Evolutionary conservation across 176 grass and related monocot genomes (phyloP).

Genomic region (Bromus sterilis): DNA sequence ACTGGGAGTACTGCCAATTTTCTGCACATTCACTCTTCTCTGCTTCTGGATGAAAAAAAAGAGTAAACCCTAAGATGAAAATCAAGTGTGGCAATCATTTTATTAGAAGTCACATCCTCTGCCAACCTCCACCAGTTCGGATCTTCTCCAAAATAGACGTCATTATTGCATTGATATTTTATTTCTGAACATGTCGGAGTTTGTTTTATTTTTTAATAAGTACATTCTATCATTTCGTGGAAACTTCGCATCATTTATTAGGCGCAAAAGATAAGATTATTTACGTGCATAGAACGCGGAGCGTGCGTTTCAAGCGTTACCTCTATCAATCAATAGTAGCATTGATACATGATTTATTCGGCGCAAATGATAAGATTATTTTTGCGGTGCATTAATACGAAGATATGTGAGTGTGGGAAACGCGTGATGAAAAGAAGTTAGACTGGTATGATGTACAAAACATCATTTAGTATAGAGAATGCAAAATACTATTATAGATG

Average conservation of each 20-base stretch:
- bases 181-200: too few species aligned
- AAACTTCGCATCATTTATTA: too few species aligned
- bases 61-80: constrained; percentile 1
- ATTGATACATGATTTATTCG: neutral
- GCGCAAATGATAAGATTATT: neutral
- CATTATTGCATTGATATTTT: too few species aligned
- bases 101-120: neutral
- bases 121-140: neutral
- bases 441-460: neutral
- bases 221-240: too few species aligned
- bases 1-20: too few species aligned
- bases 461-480: too few species aligned
- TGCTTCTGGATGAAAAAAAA: neutral
- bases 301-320: neutral
- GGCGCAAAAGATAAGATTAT: too few species aligned
- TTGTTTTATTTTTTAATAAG: too few species aligned
- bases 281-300: too few species aligned
- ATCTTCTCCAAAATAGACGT: too few species aligned
- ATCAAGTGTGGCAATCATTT: constrained; percentile 33
- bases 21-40: too few species aligned
- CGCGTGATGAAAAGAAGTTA: neutral
- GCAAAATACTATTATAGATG: neutral
- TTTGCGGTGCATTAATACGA: neutral
- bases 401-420: neutral
- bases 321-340: neutral